A percentile compares a stretch with the other conserved stretches of the same genome.
These are phyloP conservation scores for Coemansia sp. DNA, from an alignment of 192 early-diverging fungal species.

Conservation along the genomic window DNA sequence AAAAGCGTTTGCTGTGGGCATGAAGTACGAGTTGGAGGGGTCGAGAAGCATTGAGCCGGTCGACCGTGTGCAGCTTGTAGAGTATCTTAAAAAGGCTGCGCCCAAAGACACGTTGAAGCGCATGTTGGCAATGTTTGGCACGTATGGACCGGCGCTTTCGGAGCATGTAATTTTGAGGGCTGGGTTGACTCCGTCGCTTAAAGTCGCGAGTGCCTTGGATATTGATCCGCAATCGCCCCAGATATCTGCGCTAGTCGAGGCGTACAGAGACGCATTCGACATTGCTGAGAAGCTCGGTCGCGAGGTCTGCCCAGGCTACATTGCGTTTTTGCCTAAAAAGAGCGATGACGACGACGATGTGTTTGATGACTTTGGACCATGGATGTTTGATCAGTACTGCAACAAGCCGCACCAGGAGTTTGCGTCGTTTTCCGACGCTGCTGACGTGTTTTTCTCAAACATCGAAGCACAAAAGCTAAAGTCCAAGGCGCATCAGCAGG, in stretches of 20 bases:
- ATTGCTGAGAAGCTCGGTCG: constrained; percentile 59
- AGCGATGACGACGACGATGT: constrained; percentile 49
- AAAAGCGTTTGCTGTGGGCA: constrained; percentile 77
- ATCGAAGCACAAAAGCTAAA: constrained; percentile 82
- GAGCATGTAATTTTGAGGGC: constrained; percentile 77
- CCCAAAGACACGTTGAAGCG: constrained; percentile 71
- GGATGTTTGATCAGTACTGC: constrained; percentile 64
- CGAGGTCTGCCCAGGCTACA: constrained; percentile 41
- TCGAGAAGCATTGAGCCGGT: constrained; percentile 58
- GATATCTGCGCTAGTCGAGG: constrained; percentile 58
- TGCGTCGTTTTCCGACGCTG: constrained; percentile 74
- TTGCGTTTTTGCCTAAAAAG: constrained; percentile 15
- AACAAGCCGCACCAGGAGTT: constrained; percentile 58
- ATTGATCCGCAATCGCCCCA: constrained; percentile 53
- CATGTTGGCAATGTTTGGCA: constrained; percentile 54
- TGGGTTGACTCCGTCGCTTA: constrained; percentile 60
- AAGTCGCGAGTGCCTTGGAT: constrained; percentile 62
- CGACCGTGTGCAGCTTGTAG: constrained; percentile 51
- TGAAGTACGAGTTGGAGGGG: constrained; percentile 57
- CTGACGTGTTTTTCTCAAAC: constrained; percentile 91
- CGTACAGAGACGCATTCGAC: constrained; percentile 70
- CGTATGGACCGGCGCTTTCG: constrained; percentile 83
- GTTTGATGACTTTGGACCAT: constrained; percentile 70
- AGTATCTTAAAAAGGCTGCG: constrained; percentile 54
- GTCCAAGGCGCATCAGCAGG: constrained; percentile 66